These are phyloP conservation scores for Cupressus sempervirens DNA, from an alignment of 75 land plant species.

Conservation along the genomic window DNA sequence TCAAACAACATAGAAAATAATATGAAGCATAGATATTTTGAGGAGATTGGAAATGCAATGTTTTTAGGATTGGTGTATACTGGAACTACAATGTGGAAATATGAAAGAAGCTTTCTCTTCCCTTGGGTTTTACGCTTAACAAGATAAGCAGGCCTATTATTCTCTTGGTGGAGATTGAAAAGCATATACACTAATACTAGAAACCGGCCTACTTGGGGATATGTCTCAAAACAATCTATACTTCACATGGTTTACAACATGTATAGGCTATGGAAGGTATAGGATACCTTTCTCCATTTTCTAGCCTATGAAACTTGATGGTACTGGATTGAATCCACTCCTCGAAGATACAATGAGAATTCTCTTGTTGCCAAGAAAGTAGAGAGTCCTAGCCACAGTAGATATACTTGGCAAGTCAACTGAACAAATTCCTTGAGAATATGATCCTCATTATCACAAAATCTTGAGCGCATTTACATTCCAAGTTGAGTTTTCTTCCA, in stretches of 20 bases:
- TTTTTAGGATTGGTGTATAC: constrained; percentile 93
- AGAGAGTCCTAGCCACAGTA: too few species aligned
- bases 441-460: too few species aligned
- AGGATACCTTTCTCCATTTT: constrained; percentile 86
- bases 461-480: too few species aligned
- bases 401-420: too few species aligned
- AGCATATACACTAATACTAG: constrained; percentile 69
- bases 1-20: too few species aligned
- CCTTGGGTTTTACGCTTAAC: constrained; percentile 88
- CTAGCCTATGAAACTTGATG: constrained; percentile 81
- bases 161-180: constrained; percentile 98
- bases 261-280: constrained; percentile 92
- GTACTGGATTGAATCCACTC: constrained; percentile 89
- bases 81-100: constrained; percentile 92
- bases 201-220: constrained; percentile 71
- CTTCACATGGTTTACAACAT: constrained; percentile 72
- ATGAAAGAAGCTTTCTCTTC: constrained; percentile 71
- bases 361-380: constrained; percentile 88
- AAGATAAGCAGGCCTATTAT: constrained; percentile 91
- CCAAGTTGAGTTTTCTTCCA: too few species aligned
- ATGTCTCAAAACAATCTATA: constrained; percentile 65
- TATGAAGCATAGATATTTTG: too few species aligned
- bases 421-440: too few species aligned
- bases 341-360: constrained; percentile 85
- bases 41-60: too few species aligned